Percentiles rank a stretch among this genome's conserved stretches.
Evolutionary conservation across 1,139 yeast species (phyloP).

Genomic region (Trichomonascaceae sp.): DNA sequence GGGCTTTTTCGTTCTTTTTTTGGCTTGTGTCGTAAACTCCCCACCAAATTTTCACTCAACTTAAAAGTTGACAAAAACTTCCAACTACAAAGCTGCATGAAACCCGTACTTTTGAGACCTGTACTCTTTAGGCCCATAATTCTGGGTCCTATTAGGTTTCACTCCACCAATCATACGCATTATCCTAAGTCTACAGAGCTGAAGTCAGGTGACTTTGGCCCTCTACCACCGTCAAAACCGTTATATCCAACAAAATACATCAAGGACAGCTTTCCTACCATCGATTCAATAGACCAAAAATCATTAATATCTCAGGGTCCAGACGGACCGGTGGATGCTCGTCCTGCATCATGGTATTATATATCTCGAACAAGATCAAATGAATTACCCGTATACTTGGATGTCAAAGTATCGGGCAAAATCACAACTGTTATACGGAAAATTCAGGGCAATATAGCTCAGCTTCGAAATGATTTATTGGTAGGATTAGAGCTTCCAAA

Average conservation of each 20-base stretch:
- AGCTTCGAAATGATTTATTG: constrained; percentile 28
- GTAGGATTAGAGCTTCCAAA: constrained; percentile 23
- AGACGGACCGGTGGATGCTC: constrained; percentile 1
- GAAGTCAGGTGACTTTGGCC: constrained; percentile 12
- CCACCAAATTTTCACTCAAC: not conserved
- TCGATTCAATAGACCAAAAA: constrained; percentile 8
- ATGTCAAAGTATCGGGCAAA: constrained; percentile 18
- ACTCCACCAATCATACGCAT: constrained; percentile 1
- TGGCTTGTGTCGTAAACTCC: not conserved
- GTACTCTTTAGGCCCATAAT: not conserved
- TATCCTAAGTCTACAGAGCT: constrained; percentile 4
- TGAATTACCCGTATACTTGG: constrained; percentile 32
- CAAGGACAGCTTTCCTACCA: constrained; percentile 13
- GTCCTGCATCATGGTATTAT: constrained; percentile 25
- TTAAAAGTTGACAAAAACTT: not conserved
- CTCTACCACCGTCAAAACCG: constrained; percentile 11
- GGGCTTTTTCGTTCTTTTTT: not conserved
- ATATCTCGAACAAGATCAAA: constrained; percentile 30
- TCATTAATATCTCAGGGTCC: constrained; percentile 9
- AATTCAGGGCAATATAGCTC: constrained; percentile 29
- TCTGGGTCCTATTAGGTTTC: not conserved
- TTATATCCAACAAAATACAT: constrained; percentile 8
- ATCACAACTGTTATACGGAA: constrained; percentile 27
- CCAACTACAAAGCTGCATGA: not conserved
- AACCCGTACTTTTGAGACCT: not conserved